These are phyloP conservation scores for Erythrophleum ivorense DNA, from an alignment of 331 rosid genomes.

Conservation along the genomic window DNA sequence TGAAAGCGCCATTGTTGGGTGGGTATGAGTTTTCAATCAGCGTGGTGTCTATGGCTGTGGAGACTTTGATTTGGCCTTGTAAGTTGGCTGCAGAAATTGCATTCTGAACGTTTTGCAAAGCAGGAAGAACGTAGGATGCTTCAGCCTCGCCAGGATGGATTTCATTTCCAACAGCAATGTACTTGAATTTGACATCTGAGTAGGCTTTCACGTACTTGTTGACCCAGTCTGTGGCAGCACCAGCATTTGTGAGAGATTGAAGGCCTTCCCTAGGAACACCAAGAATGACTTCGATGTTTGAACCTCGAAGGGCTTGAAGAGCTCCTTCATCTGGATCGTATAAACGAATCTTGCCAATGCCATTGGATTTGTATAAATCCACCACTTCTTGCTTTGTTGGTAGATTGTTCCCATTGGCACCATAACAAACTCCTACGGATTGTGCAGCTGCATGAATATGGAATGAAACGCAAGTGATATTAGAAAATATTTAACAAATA, in stretches of 20 bases:
- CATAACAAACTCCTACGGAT: conserved; percentile 21
- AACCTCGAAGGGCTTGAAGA: conserved; percentile 52
- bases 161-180: conserved; percentile 7
- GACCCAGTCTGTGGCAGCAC: conserved; percentile 55
- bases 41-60: conserved; percentile 11
- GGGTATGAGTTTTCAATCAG: conserved; percentile 7
- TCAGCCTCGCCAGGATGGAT: neutral
- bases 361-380: conserved; percentile 16
- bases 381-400: conserved; percentile 24
- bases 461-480: neutral
- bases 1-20: conserved; percentile 5
- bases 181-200: conserved; percentile 7
- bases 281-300: conserved; percentile 54
- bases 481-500: neutral
- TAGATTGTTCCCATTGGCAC: neutral
- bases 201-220: conserved; percentile 1
- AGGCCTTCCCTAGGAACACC: conserved; percentile 36
- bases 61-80: conserved; percentile 25
- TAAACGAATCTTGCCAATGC: conserved; percentile 44
- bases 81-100: conserved; percentile 19
- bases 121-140: neutral
- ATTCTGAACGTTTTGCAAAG: neutral
- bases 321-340: conserved; percentile 47
- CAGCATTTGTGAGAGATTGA: conserved; percentile 35
- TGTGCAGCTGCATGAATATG: neutral